phyloP scores from a whole-genome alignment of 306 rosid genomes.

The Senna siamea region DNA sequence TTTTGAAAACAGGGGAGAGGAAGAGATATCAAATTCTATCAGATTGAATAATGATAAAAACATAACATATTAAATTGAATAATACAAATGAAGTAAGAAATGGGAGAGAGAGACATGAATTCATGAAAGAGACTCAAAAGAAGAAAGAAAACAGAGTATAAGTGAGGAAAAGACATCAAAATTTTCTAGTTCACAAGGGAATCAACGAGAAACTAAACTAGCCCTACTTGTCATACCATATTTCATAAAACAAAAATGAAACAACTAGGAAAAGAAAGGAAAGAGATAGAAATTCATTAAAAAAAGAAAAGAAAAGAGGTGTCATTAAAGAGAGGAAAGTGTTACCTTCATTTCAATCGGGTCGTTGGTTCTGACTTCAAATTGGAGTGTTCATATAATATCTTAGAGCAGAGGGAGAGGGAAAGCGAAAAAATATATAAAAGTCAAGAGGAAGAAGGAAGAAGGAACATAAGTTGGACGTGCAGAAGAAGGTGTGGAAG shows the following conservation, averaged over 20 bases:
- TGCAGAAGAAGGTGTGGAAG: conserved; percentile 31
- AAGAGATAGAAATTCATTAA: background rate
- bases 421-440: background rate
- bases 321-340: conserved; percentile 19
- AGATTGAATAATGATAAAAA: no score
- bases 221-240: no score
- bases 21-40: background rate
- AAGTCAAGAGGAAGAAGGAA: background rate
- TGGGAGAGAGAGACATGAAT: no score
- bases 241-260: background rate
- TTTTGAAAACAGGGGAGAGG: background rate
- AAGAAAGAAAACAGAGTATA: conserved; percentile 18
- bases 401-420: background rate
- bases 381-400: background rate
- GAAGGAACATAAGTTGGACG: conserved; percentile 19
- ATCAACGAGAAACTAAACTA: background rate
- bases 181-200: background rate
- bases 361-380: conserved; percentile 29
- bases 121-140: no score
- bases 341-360: conserved; percentile 60
- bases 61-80: background rate
- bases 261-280: background rate
- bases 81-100: conserved; percentile 21
- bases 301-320: background rate
- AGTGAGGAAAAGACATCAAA: conserved; percentile 7